phyloP scores from a whole-genome alignment of 2,329 filamentous ascomycete species.

The Arachnopeziza araneosa region DNA sequence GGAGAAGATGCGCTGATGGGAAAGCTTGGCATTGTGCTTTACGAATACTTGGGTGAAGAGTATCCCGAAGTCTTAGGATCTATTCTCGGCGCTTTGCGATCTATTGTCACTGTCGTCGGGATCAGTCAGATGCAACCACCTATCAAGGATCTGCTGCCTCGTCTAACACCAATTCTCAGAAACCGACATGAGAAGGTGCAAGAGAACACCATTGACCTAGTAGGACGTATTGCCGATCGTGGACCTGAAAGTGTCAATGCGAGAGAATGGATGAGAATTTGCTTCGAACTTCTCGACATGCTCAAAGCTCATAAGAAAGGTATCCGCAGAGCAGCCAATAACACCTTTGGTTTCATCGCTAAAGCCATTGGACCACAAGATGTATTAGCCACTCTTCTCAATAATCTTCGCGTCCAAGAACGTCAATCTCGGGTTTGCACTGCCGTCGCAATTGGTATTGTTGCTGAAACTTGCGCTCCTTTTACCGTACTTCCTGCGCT shows the following conservation, averaged over 20 bases:
- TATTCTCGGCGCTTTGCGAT: slow-evolving; percentile 88
- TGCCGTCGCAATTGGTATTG: slow-evolving; percentile 95
- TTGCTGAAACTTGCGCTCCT: slow-evolving; percentile 95
- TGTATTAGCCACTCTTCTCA: slow-evolving; percentile 88
- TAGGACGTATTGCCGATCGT: slow-evolving; percentile 94
- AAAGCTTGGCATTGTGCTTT: slow-evolving; percentile 88
- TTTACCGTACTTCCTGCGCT: slow-evolving; percentile 97
- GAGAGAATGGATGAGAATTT: slow-evolving; percentile 99
- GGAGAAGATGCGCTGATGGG: slow-evolving; percentile 94
- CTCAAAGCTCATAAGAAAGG: slow-evolving; percentile 99
- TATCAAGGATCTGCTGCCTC: slow-evolving; percentile 90
- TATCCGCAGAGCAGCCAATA: slow-evolving; percentile 95
- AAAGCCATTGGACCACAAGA: slow-evolving; percentile 98
- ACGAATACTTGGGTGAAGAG: slow-evolving; percentile 97
- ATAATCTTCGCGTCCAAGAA: slow-evolving; percentile 95
- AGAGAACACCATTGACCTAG: slow-evolving; percentile 97
- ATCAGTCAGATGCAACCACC: slow-evolving; percentile 98
- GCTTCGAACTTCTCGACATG: slow-evolving; percentile 98
- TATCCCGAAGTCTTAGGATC: slow-evolving; percentile 97
- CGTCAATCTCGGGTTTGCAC: slow-evolving; percentile 98
- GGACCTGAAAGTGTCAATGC: slow-evolving; percentile 95
- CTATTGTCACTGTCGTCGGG: slow-evolving; percentile 95
- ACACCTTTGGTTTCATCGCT: slow-evolving; percentile 98
- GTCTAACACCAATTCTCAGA: slow-evolving; percentile 93
- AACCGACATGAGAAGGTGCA: slow-evolving; percentile 99